These are phyloP conservation scores for Mucor circinelloides DNA, from an alignment of 371 early-diverging fungal species.

Conservation along the genomic window DNA sequence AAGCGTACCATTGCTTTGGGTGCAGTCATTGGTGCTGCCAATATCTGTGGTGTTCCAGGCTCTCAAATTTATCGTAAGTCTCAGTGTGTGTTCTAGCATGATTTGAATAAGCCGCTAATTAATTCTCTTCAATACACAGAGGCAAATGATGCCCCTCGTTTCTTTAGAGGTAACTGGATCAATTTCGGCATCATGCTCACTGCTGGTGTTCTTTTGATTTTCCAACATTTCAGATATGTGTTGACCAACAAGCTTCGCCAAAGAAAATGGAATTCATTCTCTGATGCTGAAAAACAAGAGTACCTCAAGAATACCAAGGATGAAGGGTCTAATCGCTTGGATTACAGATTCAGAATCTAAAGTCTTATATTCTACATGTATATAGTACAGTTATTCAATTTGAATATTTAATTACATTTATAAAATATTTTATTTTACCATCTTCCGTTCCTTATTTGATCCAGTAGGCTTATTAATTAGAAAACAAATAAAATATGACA, in stretches of 20 bases:
- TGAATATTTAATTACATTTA: background rate
- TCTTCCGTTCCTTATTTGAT: too few relatives aligned
- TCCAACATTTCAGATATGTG: constrained; percentile 28
- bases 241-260: constrained; percentile 36
- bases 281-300: constrained; percentile 28
- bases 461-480: too few relatives aligned
- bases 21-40: constrained; percentile 47
- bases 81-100: background rate
- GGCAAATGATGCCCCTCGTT: constrained; percentile 39
- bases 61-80: constrained; percentile 40
- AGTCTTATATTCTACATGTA: background rate
- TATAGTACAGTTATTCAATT: background rate
- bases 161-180: constrained; percentile 43
- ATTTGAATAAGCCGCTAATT: background rate
- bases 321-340: constrained; percentile 39
- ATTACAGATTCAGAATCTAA: constrained; percentile 37
- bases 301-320: constrained; percentile 34
- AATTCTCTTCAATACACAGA: background rate
- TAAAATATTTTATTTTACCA: background rate
- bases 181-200: constrained; percentile 17
- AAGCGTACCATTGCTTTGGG: constrained; percentile 51
- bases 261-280: constrained; percentile 33
- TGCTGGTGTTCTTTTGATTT: constrained; percentile 15
- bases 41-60: constrained; percentile 46
- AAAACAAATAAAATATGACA: too few relatives aligned